A percentile compares a stretch with the other conserved stretches of the same genome.
phyloP scores from a whole-genome alignment of 2,329 filamentous ascomycete species.

The Chaetomiaceae sp. region DNA sequence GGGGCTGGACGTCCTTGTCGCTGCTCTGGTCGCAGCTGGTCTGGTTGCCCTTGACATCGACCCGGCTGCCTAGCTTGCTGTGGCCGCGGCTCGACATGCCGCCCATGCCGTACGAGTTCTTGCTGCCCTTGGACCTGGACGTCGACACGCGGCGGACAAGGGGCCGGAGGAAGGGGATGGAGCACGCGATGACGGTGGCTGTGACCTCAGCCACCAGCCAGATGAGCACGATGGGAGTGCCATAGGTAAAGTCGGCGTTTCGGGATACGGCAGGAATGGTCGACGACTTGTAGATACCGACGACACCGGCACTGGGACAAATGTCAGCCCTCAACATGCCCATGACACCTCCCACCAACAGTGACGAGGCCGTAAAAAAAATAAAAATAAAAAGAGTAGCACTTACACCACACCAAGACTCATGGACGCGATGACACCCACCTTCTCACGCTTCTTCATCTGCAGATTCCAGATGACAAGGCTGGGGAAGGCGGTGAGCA shows the following conservation, averaged over 20 bases:
- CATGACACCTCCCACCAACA: too few relatives aligned
- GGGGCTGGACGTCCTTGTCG: not conserved
- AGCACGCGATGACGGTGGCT: conserved; percentile 53
- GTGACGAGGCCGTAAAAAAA: not conserved
- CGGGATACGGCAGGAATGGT: conserved; percentile 7
- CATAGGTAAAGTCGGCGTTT: conserved; percentile 2
- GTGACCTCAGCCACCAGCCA: conserved; percentile 41
- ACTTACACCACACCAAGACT: conserved; percentile 40
- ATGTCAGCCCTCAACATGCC: too few relatives aligned
- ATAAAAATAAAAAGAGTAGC: conserved; percentile 28
- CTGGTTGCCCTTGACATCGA: not conserved
- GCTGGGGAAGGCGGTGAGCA: conserved; percentile 48
- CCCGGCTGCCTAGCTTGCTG: conserved; percentile 8
- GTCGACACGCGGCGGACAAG: conserved; percentile 39
- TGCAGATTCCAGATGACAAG: conserved; percentile 45
- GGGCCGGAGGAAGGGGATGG: conserved; percentile 48
- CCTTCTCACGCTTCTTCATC: conserved; percentile 46
- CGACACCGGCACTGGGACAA: conserved; percentile 10
- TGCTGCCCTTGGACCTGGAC: not conserved
- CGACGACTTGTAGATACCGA: conserved; percentile 12
- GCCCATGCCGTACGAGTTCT: conserved; percentile 5
- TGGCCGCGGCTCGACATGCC: not conserved
- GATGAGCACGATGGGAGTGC: not conserved
- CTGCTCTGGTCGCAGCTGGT: not conserved
- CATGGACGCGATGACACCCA: conserved; percentile 48